Base-by-base conservation (phyloP, 805 yeast species). In the Metschnikowia dekortorum region DNA sequence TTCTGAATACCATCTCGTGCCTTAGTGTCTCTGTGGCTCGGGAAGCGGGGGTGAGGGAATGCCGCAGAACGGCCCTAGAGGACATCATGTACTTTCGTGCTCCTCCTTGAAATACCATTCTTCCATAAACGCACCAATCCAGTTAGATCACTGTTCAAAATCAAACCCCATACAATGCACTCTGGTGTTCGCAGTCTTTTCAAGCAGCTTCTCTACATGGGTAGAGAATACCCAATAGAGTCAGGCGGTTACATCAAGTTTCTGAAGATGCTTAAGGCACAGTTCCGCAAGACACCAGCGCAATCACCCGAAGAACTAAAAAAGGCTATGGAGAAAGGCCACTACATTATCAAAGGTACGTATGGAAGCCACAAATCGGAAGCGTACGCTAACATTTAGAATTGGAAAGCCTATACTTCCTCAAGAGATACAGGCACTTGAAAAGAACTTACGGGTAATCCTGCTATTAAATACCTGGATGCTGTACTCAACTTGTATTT, bases 171-270 rank as follows among this genome's bases (percentile, higher is more conserved):
- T 11, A 28, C 16, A 14, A 56, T 56, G 60, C 50, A 54, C 29
- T 53, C 57, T 7, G 37, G 51, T n/a, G 53, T 56, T 28, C 56
- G 60, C 30, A 49, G 40, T 33, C 55, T 56, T 13, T 56, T 46
- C 57, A 63, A 62, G 51, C 57, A 53, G 39, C 56, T 70, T 18
- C 55, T 68, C 11, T 70, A 59, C 53, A 65, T 69, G 73, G 73
- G 67, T 8, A 60, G 57, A 40, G 71, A 67, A 34, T 69, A 70
- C 51, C 74, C 75, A n/a, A 53, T 31, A 6, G 57, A 59, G 46
- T 58, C 62, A 29, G 70, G 70, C 4, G 70, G 72, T 2, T 64
- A 62, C 45, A 35, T n/a, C 10, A 62, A 61, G 48, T 62, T 70
- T 36, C 44, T 56, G 14, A n/a, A 35, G 6, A 48, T 29, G 31